Percentiles rank a stretch among this genome's conserved stretches.
Evolutionary conservation across 225 moss, liverwort and hornwort genomes (phyloP).

Genomic region (Marchantia paleacea): DNA sequence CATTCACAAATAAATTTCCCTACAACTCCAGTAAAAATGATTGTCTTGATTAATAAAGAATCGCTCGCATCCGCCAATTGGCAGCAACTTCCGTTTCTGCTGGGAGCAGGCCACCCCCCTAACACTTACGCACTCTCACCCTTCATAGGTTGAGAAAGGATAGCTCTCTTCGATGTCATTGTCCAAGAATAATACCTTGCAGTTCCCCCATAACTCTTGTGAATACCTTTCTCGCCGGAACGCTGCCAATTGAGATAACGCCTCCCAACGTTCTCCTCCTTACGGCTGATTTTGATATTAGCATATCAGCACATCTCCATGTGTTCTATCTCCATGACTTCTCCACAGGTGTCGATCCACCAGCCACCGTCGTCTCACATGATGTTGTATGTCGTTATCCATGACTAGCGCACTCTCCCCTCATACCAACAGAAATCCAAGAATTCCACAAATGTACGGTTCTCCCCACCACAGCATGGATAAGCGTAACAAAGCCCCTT

Average conservation of each 20-base stretch:
- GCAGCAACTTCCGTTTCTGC: slow-evolving; percentile 40
- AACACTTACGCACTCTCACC: slow-evolving; percentile 24
- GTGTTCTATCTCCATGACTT: neutral
- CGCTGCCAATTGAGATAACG: slow-evolving; percentile 29
- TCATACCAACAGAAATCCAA: slow-evolving; percentile 15
- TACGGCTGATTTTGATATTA: neutral
- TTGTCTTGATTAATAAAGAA: slow-evolving; percentile 42
- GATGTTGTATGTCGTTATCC: neutral
- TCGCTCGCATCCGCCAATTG: slow-evolving; percentile 54
- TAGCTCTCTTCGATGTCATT: slow-evolving; percentile 13
- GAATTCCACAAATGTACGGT: slow-evolving; percentile 28
- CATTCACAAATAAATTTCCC: slow-evolving; percentile 56
- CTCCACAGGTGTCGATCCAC: slow-evolving; percentile 5
- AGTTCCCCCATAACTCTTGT: slow-evolving; percentile 25
- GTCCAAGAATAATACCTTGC: slow-evolving; percentile 33
- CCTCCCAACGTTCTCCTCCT: slow-evolving; percentile 11
- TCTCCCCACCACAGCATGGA: slow-evolving; percentile 3
- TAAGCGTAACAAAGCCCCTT: slow-evolving; percentile 25
- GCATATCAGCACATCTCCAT: slow-evolving; percentile 10
- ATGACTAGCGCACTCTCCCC: slow-evolving; percentile 9
- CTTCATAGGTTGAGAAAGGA: slow-evolving; percentile 17
- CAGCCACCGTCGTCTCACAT: slow-evolving; percentile 3
- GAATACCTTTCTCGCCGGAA: slow-evolving; percentile 18
- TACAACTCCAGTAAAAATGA: slow-evolving; percentile 48
- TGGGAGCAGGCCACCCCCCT: slow-evolving; percentile 29